These are phyloP conservation scores for Lactarius quietus DNA, from an alignment of 768 basidiomycete genomes.

Conservation along the genomic window DNA sequence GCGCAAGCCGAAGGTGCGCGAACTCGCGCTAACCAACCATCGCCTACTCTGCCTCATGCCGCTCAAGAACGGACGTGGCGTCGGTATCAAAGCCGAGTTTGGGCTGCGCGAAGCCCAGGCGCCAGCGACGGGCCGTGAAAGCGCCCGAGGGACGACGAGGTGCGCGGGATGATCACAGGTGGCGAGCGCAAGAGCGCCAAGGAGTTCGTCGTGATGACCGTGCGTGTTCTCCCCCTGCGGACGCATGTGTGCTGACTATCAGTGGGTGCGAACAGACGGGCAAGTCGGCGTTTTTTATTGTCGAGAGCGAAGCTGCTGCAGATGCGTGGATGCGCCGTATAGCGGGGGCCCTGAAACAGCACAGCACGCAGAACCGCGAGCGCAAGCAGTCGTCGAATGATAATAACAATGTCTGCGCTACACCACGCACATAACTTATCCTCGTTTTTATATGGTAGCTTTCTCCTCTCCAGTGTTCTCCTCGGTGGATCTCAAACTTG, in stretches of 20 bases:
- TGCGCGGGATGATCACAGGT: conserved; percentile 39
- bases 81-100: conserved; percentile 52
- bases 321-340: conserved; percentile 23
- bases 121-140: conserved; percentile 58
- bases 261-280: conserved; percentile 18
- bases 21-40: conserved; percentile 53
- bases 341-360: conserved; percentile 14
- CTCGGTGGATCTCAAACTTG: neutral
- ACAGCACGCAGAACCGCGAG: conserved; percentile 9
- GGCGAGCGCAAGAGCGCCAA: conserved; percentile 53
- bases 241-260: neutral
- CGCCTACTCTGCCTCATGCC: conserved; percentile 57
- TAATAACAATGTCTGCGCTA: conserved; percentile 14
- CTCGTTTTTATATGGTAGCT: conserved; percentile 17
- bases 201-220: conserved; percentile 60
- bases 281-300: conserved; percentile 26
- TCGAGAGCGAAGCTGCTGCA: conserved; percentile 16
- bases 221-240: conserved; percentile 34
- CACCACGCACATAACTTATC: conserved; percentile 24
- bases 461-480: neutral
- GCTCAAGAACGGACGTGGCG: conserved; percentile 35
- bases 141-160: conserved; percentile 34
- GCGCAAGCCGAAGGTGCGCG: conserved; percentile 49
- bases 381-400: conserved; percentile 5
- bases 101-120: conserved; percentile 33